Base-by-base conservation (phyloP, 2,329 filamentous ascomycete species). In the Ciborinia camelliae region DNA sequence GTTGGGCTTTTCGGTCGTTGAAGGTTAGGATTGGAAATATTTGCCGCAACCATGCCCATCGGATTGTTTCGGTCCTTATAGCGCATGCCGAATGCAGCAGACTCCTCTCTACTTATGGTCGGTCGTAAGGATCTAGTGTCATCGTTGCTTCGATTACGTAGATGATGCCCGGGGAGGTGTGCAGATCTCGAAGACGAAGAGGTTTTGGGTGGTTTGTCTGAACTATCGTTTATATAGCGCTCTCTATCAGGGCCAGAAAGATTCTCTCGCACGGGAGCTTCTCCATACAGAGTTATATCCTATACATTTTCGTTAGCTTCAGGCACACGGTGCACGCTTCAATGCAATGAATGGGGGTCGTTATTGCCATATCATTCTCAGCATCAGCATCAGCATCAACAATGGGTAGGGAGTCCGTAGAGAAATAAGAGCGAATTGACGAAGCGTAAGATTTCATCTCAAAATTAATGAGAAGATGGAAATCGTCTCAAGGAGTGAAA, bases 1-100 rank as follows among this genome's bases (percentile, higher is more conserved):
- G 91, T 91, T 32, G 93, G 92, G 76, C 93, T 96, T 67, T 90
- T 85, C 15, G 91, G 87, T 69, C 92, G 88, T 70, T 79, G 83
- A 75, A 81, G 52, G 63, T 67, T 74, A 28, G 68, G 65, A 62
- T 68, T 73, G 8, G 73, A 73, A 18, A 68, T 66, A 62, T 72
- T 74, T 14, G 65, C 70, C 41, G 72, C 48, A 18, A 68, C 67
- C 10, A 68, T 69, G 32, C 71, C 71, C 71, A 75, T 73, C 20
- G 72, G 68, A 26, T 68, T 71, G 8, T 68, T 70, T 48, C 82
- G 82, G 66, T 88, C 87, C 74, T 83, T 86, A 26, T 68, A 65
- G 47, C 68, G 70, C 28, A 80, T 74, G 71, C 80, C 85, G 71
- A 80, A 78, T 28, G 82, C 78, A 20, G 82, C 78, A 20, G 89